Evolutionary conservation across 2,329 filamentous ascomycete species (phyloP).

Genomic region (Ophiocordyceps camponoti-floridani): DNA sequence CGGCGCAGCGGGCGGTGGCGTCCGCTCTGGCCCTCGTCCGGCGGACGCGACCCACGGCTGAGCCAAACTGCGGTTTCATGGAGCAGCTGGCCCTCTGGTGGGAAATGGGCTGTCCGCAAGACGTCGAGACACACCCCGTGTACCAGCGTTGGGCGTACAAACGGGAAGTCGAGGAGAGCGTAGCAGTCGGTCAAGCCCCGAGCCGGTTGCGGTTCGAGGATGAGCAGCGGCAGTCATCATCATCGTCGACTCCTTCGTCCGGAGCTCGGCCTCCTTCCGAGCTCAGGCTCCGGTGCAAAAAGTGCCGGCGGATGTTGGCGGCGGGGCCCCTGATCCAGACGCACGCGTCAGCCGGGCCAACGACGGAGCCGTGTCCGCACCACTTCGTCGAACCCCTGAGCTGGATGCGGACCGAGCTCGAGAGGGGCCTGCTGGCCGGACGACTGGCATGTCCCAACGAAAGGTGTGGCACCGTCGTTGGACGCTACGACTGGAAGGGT

Average conservation of each 20-base stretch:
- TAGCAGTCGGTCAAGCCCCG: slow-evolving; percentile 63
- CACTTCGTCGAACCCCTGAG: slow-evolving; percentile 82
- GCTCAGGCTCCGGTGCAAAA: slow-evolving; percentile 57
- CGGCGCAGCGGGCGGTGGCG: slow-evolving; percentile 28
- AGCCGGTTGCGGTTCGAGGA: slow-evolving; percentile 72
- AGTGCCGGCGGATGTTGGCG: slow-evolving; percentile 55
- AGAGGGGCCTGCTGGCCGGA: slow-evolving; percentile 66
- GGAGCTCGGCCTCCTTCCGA: not conserved
- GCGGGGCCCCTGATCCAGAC: slow-evolving; percentile 44
- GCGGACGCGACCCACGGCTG: slow-evolving; percentile 55
- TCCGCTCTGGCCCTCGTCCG: slow-evolving; percentile 52
- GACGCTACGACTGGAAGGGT: slow-evolving; percentile 92
- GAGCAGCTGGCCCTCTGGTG: slow-evolving; percentile 74
- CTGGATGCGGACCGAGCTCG: slow-evolving; percentile 82
- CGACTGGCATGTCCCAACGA: slow-evolving; percentile 64
- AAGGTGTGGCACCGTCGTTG: slow-evolving; percentile 67
- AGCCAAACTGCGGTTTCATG: slow-evolving; percentile 88
- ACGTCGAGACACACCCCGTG: slow-evolving; percentile 45
- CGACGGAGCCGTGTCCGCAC: slow-evolving; percentile 45
- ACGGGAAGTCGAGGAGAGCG: slow-evolving; percentile 33
- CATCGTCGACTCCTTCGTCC: not conserved
- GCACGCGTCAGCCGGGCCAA: slow-evolving; percentile 23
- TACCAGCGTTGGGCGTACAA: slow-evolving; percentile 60
- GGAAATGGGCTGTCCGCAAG: slow-evolving; percentile 62
- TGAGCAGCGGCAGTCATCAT: slow-evolving; percentile 24